Base-by-base conservation (phyloP, 495 filamentous ascomycete species). In the Gamarada debralockiae region DNA sequence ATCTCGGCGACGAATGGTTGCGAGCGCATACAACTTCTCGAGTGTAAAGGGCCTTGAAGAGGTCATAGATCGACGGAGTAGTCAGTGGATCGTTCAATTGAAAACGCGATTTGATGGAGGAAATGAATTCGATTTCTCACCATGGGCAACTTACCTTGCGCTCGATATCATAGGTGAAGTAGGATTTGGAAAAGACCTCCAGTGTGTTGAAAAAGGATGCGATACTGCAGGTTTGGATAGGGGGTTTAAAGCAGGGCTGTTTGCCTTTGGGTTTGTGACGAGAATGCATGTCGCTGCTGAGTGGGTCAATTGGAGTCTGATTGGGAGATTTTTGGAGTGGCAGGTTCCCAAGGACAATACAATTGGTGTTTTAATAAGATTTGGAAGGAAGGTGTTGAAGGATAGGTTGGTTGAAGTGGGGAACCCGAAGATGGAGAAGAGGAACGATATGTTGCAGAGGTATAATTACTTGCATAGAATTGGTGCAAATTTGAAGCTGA, bases 111-210 rank as follows among this genome's bases (percentile, higher is more conserved):
- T 75, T 52, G 71, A 47, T 23, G 67, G 66, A n/a, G 69, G 68
- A 14, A 60, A 75, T 27, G 52, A 60, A 9, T 74, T 79, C 46
- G 77, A 81, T 55, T 79, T 79, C 56, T 61, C 73, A 18, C 73
- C 68, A 58, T 80, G 77, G 73, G 67, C 71, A 55, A 58, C 63
- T 40, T 69, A 61, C 48, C 76, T 81, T 60, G 78, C 81, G 5
- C 78, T 85, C 56, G 86, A 89, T 56, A 73, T 82, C 1, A 82
- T 89, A 50, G 78, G 76, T 10, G 78, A 85, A 55, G 68, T 87
- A 29, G 81, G 77, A 8, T 84, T 84, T 59, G 82, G 83, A 12
- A 67, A 74, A 27, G 73, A 82, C 0, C 73, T 87, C 18, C 84
- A 84, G 13, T 86, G 80, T 58, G 67, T 87, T 2, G 70, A 76